A percentile compares a stretch with the other conserved stretches of the same genome.
Evolutionary conservation across 176 grass and related monocot species (phyloP).

Genomic region (Carex cristatella): DNA sequence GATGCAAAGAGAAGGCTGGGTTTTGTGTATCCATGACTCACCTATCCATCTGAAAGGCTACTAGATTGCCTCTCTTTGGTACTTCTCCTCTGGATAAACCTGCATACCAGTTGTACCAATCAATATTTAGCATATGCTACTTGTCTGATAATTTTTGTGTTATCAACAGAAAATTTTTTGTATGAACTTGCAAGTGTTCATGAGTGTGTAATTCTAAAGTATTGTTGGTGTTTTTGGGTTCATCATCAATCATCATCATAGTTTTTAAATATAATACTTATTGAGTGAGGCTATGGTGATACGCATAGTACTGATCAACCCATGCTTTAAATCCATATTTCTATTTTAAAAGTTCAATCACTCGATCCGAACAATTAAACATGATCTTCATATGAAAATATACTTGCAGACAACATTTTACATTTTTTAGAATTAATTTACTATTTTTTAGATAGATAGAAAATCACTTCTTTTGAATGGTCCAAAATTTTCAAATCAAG

Average conservation of each 20-base stretch:
- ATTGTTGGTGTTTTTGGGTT: neutral
- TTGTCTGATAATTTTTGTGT: neutral
- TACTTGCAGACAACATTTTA: too few relatives aligned
- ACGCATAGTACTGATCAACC: too few relatives aligned
- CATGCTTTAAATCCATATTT: too few relatives aligned
- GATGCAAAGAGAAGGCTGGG: conserved; percentile 5
- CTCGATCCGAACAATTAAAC: too few relatives aligned
- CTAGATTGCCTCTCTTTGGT: neutral
- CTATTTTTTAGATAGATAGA: too few relatives aligned
- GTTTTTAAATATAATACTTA: neutral
- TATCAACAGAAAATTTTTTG: neutral
- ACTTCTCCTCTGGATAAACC: conserved; percentile 19
- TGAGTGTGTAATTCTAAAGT: neutral
- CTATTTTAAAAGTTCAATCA: too few relatives aligned
- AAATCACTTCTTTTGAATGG: too few relatives aligned
- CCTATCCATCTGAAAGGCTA: neutral
- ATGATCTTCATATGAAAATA: too few relatives aligned
- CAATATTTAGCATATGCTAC: neutral
- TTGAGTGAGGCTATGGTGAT: too few relatives aligned
- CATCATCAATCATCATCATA: neutral
- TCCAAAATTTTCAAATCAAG: too few relatives aligned
- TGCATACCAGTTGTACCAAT: conserved; percentile 14
- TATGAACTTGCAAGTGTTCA: neutral
- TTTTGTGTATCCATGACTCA: neutral
- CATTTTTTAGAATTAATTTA: too few relatives aligned